A percentile compares a stretch with the other conserved stretches of the same genome.
Evolutionary conservation across 2,329 filamentous ascomycete species (phyloP).

Genomic region (Fusarium nodosum): DNA sequence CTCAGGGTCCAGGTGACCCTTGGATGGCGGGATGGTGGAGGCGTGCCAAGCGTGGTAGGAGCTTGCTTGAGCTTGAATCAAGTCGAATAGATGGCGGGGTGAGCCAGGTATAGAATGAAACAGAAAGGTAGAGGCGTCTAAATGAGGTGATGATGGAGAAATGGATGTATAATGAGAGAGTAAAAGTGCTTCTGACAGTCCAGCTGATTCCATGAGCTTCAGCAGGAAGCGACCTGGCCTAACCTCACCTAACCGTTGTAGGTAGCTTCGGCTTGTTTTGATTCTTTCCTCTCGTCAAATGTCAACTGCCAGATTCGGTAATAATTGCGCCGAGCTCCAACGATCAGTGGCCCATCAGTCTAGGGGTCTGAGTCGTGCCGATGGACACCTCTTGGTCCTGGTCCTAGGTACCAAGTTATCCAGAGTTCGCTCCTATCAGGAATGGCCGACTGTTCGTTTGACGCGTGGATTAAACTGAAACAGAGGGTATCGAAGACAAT

Average conservation of each 20-base stretch:
- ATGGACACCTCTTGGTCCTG: constrained; percentile 1
- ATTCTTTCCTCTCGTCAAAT: constrained; percentile 21
- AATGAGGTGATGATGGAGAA: neutral
- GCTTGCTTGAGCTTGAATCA: constrained; percentile 29
- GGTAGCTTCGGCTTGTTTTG: constrained; percentile 25
- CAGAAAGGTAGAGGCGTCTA: neutral
- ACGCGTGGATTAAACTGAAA: neutral
- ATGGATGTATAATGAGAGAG: neutral
- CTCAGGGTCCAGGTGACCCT: constrained; percentile 45
- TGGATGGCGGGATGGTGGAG: constrained; percentile 28
- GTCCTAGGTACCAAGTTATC: neutral
- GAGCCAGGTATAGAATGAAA: constrained; percentile 12
- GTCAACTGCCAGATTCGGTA: constrained; percentile 31
- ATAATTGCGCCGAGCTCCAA: constrained; percentile 33
- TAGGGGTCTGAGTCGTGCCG: neutral
- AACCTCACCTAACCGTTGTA: neutral
- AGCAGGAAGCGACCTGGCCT: neutral
- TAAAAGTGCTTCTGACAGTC: neutral
- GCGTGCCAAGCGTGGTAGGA: constrained; percentile 41
- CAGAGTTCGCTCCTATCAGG: neutral
- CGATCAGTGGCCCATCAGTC: constrained; percentile 11
- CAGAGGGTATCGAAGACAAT: neutral
- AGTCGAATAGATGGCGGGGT: constrained; percentile 34
- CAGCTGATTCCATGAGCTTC: constrained; percentile 13
- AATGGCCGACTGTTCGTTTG: neutral